A percentile compares a stretch with the other conserved stretches of the same genome.
phyloP scores from a whole-genome alignment of 352 stramenopile genomes.

The Globisporangium canariense region DNA sequence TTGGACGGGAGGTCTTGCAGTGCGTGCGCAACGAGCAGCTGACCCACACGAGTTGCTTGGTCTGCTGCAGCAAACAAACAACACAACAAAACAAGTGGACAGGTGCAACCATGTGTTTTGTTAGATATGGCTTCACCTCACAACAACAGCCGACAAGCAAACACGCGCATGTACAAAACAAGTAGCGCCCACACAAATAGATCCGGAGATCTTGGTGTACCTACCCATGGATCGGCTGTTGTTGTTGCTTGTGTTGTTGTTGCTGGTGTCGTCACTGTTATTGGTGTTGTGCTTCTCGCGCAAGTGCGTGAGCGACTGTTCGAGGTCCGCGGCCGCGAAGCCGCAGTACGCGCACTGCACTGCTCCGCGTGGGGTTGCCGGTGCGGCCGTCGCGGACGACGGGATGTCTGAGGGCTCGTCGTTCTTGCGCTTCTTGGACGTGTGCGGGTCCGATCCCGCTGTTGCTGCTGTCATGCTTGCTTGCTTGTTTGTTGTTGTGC shows the following conservation, averaged over 20 bases:
- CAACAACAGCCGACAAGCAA: background rate
- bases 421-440: constrained; percentile 60
- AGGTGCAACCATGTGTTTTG: constrained; percentile 4
- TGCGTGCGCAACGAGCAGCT: constrained; percentile 53
- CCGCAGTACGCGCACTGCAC: constrained; percentile 39
- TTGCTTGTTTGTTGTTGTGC: background rate
- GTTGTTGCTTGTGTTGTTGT: constrained; percentile 5
- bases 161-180: background rate
- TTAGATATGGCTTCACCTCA: background rate
- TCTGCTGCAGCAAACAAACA: constrained; percentile 22
- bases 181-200: background rate
- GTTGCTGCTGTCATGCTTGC: constrained; percentile 2
- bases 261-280: constrained; percentile 9
- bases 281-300: constrained; percentile 29
- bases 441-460: background rate
- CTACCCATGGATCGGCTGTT: constrained; percentile 44
- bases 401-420: constrained; percentile 19
- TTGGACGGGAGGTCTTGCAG: constrained; percentile 23
- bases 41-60: constrained; percentile 49
- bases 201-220: constrained; percentile 12
- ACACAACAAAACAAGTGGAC: background rate
- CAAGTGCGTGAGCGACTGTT: constrained; percentile 50
- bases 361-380: constrained; percentile 5
- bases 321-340: constrained; percentile 40
- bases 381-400: constrained; percentile 7